Percentiles rank a stretch among this genome's conserved stretches.
phyloP scores from a whole-genome alignment of 2,329 filamentous ascomycete genomes.

The Phialophora tarda region DNA sequence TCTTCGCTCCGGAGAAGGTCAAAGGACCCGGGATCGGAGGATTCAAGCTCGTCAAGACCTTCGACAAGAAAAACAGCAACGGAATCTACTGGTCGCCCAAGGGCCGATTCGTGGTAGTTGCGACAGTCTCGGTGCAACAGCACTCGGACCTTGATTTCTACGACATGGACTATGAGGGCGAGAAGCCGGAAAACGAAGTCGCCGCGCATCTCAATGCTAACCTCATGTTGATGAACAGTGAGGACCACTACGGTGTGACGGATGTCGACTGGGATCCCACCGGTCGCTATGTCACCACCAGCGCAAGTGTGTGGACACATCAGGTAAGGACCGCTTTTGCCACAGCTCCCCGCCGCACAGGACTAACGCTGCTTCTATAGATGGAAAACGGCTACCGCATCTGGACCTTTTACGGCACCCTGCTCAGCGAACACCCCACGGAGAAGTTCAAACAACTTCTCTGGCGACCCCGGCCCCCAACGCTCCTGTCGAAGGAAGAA shows the following conservation, averaged over 20 bases:
- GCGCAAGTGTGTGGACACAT: constrained; percentile 95
- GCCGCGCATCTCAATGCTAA: constrained; percentile 96
- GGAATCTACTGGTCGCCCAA: constrained; percentile 98
- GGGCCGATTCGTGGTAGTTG: constrained; percentile 92
- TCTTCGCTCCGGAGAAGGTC: constrained; percentile 95
- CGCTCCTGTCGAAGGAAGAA: constrained; percentile 93
- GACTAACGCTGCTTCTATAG: constrained; percentile 54
- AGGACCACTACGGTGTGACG: constrained; percentile 95
- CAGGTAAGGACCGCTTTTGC: constrained; percentile 65
- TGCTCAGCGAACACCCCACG: constrained; percentile 85
- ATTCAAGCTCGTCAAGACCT: constrained; percentile 92
- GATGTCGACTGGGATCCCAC: constrained; percentile 98
- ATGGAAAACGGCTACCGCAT: constrained; percentile 99
- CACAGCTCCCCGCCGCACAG: constrained; percentile 33
- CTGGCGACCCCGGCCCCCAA: constrained; percentile 89
- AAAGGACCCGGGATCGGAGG: constrained; percentile 80
- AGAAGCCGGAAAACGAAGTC: constrained; percentile 90
- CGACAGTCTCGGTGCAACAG: constrained; percentile 89
- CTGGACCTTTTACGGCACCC: constrained; percentile 92
- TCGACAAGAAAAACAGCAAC: constrained; percentile 99
- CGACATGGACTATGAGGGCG: constrained; percentile 96
- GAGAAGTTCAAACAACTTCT: constrained; percentile 98
- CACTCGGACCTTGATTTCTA: constrained; percentile 97
- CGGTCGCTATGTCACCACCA: constrained; percentile 90
- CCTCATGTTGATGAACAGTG: constrained; percentile 89